A percentile compares a stretch with the other conserved stretches of the same genome.
Evolutionary conservation across 768 basidiomycete species (phyloP).

Genomic region (Coprinopsis strossmayeri): DNA sequence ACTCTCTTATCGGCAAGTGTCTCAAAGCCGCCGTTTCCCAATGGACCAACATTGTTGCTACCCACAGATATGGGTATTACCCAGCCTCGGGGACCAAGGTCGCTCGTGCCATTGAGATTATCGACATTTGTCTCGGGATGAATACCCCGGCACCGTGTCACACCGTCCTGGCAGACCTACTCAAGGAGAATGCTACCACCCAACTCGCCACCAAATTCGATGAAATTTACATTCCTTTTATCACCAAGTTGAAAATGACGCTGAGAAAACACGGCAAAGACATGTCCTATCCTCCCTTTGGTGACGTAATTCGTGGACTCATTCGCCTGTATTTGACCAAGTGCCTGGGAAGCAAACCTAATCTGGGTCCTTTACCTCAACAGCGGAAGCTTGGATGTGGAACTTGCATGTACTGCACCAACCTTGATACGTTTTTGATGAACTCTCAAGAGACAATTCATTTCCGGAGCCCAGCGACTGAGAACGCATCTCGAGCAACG

Average conservation of each 20-base stretch:
- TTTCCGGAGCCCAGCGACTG: slow-evolving; percentile 8
- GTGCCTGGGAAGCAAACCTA: slow-evolving; percentile 19
- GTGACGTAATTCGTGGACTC: slow-evolving; percentile 21
- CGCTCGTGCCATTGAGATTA: slow-evolving; percentile 18
- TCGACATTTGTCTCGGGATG: slow-evolving; percentile 19
- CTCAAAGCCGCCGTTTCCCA: neutral
- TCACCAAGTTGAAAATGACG: slow-evolving; percentile 17
- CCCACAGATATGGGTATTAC: neutral
- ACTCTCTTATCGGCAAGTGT: neutral
- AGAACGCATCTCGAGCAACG: slow-evolving; percentile 19
- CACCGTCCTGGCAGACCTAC: slow-evolving; percentile 18
- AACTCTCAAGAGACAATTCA: slow-evolving; percentile 11
- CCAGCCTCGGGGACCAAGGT: slow-evolving; percentile 11
- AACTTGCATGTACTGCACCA: slow-evolving; percentile 10
- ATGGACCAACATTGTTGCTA: neutral
- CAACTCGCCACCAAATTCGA: slow-evolving; percentile 19
- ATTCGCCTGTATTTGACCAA: slow-evolving; percentile 23
- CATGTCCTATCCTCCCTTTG: slow-evolving; percentile 21
- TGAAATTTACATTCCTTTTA: slow-evolving; percentile 20
- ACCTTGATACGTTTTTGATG: slow-evolving; percentile 22
- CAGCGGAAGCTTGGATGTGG: slow-evolving; percentile 27
- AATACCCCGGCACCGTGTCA: slow-evolving; percentile 16
- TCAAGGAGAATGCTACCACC: slow-evolving; percentile 13
- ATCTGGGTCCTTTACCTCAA: slow-evolving; percentile 2
- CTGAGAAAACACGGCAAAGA: slow-evolving; percentile 14